Evolutionary conservation across 805 yeast species (phyloP).

Genomic region (Teunomyces panamensis): DNA sequence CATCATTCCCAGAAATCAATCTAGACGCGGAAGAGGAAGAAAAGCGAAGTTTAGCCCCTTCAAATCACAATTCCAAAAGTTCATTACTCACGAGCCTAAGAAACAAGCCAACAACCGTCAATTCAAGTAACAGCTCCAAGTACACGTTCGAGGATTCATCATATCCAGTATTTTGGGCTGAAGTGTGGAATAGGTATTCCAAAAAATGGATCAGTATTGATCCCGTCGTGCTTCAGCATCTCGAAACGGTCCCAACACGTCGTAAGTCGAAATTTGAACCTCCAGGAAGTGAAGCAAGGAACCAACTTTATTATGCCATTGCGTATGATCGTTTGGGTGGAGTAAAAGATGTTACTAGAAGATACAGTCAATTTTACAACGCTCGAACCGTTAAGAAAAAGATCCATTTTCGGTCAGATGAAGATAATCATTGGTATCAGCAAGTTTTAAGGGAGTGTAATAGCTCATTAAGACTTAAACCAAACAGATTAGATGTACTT

Average conservation of each 20-base stretch:
- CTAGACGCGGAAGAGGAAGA: conserved; percentile 1
- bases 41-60: conserved; percentile 7
- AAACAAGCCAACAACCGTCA: conserved; percentile 13
- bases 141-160: conserved; percentile 20
- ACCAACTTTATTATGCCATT: conserved; percentile 68
- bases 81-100: conserved; percentile 10
- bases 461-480: conserved; percentile 14
- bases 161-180: conserved; percentile 88
- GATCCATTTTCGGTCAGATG: conserved; percentile 53
- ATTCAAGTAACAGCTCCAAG: not conserved
- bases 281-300: conserved; percentile 53
- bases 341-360: conserved; percentile 77
- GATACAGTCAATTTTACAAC: conserved; percentile 71
- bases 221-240: conserved; percentile 60
- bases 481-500: conserved; percentile 42
- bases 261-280: conserved; percentile 69
- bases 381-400: conserved; percentile 74
- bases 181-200: conserved; percentile 79
- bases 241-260: conserved; percentile 58
- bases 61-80: conserved; percentile 18
- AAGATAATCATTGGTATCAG: conserved; percentile 61
- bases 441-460: conserved; percentile 36
- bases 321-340: conserved; percentile 69
- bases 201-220: conserved; percentile 85
- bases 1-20: conserved; percentile 10